phyloP scores from a whole-genome alignment of 2,329 filamentous ascomycete species.

The Pseudogymnoascus sp. region DNA sequence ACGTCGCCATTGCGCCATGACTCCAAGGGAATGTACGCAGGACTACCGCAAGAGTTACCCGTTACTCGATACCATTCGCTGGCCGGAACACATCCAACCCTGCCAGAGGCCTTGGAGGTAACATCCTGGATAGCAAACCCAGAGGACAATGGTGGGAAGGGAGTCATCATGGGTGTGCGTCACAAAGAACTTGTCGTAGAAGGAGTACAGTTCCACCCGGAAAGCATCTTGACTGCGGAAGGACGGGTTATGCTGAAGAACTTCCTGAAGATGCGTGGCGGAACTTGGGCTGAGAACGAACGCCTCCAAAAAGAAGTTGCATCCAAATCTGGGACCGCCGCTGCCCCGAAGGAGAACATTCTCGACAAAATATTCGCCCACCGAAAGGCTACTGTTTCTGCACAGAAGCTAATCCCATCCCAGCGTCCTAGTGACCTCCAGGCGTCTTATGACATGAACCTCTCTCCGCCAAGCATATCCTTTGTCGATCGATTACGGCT shows the following conservation, averaged over 20 bases:
- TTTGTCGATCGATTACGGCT: constrained; percentile 72
- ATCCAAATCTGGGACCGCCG: constrained; percentile 22
- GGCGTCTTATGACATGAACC: constrained; percentile 74
- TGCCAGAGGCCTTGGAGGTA: constrained; percentile 79
- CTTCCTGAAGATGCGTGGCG: constrained; percentile 78
- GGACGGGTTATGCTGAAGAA: constrained; percentile 87
- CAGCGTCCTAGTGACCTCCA: constrained; percentile 77
- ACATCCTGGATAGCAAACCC: constrained; percentile 79
- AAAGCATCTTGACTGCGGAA: constrained; percentile 88
- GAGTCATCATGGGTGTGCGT: constrained; percentile 92
- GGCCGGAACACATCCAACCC: constrained; percentile 78
- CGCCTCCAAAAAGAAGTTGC: constrained; percentile 39
- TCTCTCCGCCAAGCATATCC: constrained; percentile 74
- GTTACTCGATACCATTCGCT: constrained; percentile 96
- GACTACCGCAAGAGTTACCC: constrained; percentile 69
- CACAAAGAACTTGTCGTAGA: constrained; percentile 90
- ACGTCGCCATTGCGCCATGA: constrained; percentile 88
- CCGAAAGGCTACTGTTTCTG: constrained; percentile 64
- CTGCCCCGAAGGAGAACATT: constrained; percentile 67
- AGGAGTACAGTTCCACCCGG: constrained; percentile 94
- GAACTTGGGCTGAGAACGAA: constrained; percentile 82
- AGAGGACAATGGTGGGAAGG: constrained; percentile 57
- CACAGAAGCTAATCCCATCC: constrained; percentile 78
- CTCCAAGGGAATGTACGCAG: constrained; percentile 79
- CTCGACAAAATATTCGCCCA: constrained; percentile 84